Evolutionary conservation across 2,329 filamentous ascomycete genomes (phyloP).

Genomic region (Sordariomycetes sp.): DNA sequence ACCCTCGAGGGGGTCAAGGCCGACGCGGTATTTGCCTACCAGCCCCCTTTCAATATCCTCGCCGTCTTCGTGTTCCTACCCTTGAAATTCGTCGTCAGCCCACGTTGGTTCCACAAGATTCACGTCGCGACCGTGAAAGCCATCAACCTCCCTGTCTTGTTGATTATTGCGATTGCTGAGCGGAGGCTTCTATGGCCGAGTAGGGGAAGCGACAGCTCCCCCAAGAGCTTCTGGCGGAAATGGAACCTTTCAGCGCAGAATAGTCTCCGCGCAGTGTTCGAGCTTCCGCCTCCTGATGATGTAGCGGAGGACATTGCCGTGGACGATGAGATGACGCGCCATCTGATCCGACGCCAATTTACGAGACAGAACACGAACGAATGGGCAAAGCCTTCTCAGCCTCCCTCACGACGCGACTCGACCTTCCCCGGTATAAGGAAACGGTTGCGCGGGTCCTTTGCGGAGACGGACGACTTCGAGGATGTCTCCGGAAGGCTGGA

Average conservation of each 20-base stretch:
- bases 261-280: conserved; percentile 65
- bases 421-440: conserved; percentile 41
- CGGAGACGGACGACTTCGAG: conserved; percentile 33
- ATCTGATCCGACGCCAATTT: conserved; percentile 50
- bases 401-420: conserved; percentile 42
- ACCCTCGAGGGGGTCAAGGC: conserved; percentile 82
- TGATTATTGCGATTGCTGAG: conserved; percentile 63
- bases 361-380: conserved; percentile 33
- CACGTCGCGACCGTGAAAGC: conserved; percentile 68
- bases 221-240: conserved; percentile 42
- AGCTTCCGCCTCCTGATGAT: conserved; percentile 56
- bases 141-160: conserved; percentile 66
- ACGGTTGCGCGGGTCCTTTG: conserved; percentile 40
- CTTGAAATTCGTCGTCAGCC: conserved; percentile 67
- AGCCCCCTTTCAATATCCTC: conserved; percentile 75
- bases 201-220: conserved; percentile 8
- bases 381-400: conserved; percentile 16
- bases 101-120: conserved; percentile 84
- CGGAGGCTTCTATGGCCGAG: conserved; percentile 56
- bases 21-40: conserved; percentile 74
- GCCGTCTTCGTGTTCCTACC: conserved; percentile 67
- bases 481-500: conserved; percentile 34
- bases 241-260: conserved; percentile 62
- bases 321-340: conserved; percentile 49
- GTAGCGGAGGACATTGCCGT: conserved; percentile 47